phyloP scores from a whole-genome alignment of 2,329 filamentous ascomycete genomes.

The Ampelomyces quisqualis region DNA sequence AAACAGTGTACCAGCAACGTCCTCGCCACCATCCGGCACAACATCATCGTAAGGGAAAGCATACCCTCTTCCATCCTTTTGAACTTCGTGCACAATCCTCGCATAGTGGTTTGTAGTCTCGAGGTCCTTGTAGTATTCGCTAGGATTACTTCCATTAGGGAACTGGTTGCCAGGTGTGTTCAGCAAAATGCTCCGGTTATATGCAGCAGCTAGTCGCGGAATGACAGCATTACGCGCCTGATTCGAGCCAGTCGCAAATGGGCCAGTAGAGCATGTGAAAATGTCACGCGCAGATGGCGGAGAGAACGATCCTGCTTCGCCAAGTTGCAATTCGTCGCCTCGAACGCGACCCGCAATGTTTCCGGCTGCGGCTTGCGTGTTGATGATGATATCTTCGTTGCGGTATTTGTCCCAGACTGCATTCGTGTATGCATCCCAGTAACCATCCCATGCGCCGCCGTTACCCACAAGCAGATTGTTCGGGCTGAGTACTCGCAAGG shows the following conservation, averaged over 20 bases:
- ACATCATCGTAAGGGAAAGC: constrained; percentile 71
- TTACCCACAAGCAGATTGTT: constrained; percentile 52
- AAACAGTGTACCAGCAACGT: constrained; percentile 57
- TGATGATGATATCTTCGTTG: constrained; percentile 53
- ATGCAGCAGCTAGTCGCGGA: constrained; percentile 71
- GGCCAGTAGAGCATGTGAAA: constrained; percentile 65
- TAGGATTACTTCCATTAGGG: constrained; percentile 39
- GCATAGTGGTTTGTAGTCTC: constrained; percentile 58
- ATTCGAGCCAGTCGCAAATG: constrained; percentile 53
- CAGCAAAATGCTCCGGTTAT: constrained; percentile 73
- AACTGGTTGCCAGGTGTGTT: constrained; percentile 37
- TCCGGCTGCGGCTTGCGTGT: constrained; percentile 65
- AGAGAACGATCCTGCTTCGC: constrained; percentile 51
- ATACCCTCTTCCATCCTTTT: constrained; percentile 62
- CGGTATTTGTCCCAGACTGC: constrained; percentile 54
- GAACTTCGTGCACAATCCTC: constrained; percentile 60
- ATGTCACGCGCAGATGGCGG: constrained; percentile 63
- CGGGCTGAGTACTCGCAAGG: constrained; percentile 47
- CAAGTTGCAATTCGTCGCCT: constrained; percentile 46
- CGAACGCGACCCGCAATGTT: constrained; percentile 54
- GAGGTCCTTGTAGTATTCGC: constrained; percentile 38
- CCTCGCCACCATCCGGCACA: constrained; percentile 56
- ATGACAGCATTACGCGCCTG: constrained; percentile 59
- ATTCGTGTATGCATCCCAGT: constrained; percentile 56
- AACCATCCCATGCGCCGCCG: constrained; percentile 51